These are phyloP conservation scores for Geoglossum cookeanum DNA, from an alignment of 2,329 filamentous ascomycete genomes.

Conservation along the genomic window DNA sequence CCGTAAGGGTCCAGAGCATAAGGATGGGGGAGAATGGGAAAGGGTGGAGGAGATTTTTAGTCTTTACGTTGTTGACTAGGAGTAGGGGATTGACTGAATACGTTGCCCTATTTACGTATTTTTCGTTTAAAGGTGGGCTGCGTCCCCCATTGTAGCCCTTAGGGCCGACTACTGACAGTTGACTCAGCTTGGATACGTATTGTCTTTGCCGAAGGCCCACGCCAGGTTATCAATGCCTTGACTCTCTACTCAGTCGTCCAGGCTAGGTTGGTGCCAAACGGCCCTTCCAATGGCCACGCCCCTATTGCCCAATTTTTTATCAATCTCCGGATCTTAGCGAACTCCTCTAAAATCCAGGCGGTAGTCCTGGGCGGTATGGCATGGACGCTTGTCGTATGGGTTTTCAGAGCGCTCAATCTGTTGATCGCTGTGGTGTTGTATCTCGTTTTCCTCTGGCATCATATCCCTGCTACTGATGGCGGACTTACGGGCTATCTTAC, in stretches of 20 bases:
- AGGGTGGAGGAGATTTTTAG: slow-evolving; percentile 79
- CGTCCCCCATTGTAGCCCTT: neutral
- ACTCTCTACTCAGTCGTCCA: slow-evolving; percentile 74
- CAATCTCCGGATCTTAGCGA: slow-evolving; percentile 57
- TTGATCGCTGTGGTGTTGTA: slow-evolving; percentile 63
- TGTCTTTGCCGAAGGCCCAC: slow-evolving; percentile 76
- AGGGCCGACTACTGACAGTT: neutral
- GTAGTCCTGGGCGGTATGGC: slow-evolving; percentile 78
- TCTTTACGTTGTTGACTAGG: slow-evolving; percentile 79
- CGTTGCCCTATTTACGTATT: slow-evolving; percentile 78
- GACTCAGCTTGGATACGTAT: slow-evolving; percentile 66
- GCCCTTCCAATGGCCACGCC: slow-evolving; percentile 36
- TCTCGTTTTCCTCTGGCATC: slow-evolving; percentile 77
- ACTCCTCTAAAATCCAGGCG: slow-evolving; percentile 57
- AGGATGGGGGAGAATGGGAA: slow-evolving; percentile 48
- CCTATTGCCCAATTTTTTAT: slow-evolving; percentile 59
- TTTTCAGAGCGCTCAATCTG: slow-evolving; percentile 56
- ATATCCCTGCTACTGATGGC: slow-evolving; percentile 67
- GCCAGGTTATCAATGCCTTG: slow-evolving; percentile 76
- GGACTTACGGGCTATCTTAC: slow-evolving; percentile 72
- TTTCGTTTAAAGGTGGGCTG: slow-evolving; percentile 43
- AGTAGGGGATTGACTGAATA: slow-evolving; percentile 84
- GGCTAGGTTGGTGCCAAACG: slow-evolving; percentile 47
- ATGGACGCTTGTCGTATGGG: slow-evolving; percentile 80
- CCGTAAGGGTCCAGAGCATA: slow-evolving; percentile 66